Evolutionary conservation across 2,329 filamentous ascomycete genomes (phyloP), one percentile per base, ranked within the genome.

Genomic region (Tolypocladium ophioglossoides): DNA sequence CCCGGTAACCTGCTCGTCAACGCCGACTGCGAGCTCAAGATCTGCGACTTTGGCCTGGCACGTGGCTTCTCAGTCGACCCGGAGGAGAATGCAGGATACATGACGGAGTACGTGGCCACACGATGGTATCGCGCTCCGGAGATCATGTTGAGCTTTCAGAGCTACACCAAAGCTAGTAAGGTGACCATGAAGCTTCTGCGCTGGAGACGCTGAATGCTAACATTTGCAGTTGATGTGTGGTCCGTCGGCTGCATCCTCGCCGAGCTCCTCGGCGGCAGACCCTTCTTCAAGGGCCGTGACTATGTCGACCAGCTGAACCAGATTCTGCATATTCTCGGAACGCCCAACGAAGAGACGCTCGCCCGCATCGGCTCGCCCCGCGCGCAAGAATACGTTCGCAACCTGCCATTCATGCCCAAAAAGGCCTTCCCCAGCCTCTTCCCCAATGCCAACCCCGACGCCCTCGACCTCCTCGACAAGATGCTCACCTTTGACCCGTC

Each of bases 291-390:
- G 76, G 94, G 94, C 55, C 89, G 94, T 58, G 94, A 99, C 76
- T 99, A 99, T 67, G 94, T 99, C 71, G 94, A 99, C 74, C 94
- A 99, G 77, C 84, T 99, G 61, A 99, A 99, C 79, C 94, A 99
- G 75, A 99, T 99, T 67, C 82, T 99, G 54, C 91, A 97, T 77
- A 96, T 95, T 70, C 86, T 99, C 53, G 94, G 94, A 59, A 99
- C 92, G 1, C 94, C 94, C 41, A 95, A 92, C 67, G 92, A 97
- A 72, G 90, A 95, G 69, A 99, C 94, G 0, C 80, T 99, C 22
- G 86, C 84, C 30, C 89, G 94, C 60, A 99, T 99, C 67, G 94
- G 94, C 53, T 96, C 91, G 5, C 91, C 91, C 12, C 87, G 94
- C 60, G 94, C 94, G 18, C 94, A 97, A 73, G 94, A 99, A 73